These are phyloP conservation scores for Tuber borchii DNA, from an alignment of 495 filamentous ascomycete genomes.

Conservation along the genomic window DNA sequence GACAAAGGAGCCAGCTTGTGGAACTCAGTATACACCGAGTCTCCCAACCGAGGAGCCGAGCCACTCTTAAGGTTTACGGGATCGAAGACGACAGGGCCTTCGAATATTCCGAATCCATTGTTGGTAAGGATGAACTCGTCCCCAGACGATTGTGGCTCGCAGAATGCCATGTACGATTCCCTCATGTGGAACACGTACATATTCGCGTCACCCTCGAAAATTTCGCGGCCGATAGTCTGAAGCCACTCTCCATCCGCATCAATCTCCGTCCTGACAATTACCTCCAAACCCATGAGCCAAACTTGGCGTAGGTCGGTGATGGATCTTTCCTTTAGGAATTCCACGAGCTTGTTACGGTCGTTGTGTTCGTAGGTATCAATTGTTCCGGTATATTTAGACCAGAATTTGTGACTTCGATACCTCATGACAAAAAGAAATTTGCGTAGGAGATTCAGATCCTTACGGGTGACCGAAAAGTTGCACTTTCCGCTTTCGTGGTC, in stretches of 20 bases:
- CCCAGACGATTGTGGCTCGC: constrained; percentile 42
- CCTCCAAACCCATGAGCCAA: too few relatives aligned
- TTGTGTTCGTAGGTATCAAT: constrained; percentile 21
- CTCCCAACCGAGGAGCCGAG: neutral
- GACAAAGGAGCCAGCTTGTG: constrained; percentile 49
- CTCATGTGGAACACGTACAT: constrained; percentile 46
- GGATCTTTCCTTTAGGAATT: too few relatives aligned
- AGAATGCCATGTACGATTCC: constrained; percentile 47
- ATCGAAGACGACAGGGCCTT: constrained; percentile 45
- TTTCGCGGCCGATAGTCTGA: too few relatives aligned
- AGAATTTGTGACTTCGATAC: constrained; percentile 45
- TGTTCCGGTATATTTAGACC: constrained; percentile 43
- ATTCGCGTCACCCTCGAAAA: constrained; percentile 41
- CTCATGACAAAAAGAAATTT: neutral
- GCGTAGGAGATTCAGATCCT: too few relatives aligned
- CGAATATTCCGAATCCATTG: constrained; percentile 32
- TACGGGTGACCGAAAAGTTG: too few relatives aligned
- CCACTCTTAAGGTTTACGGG: constrained; percentile 9
- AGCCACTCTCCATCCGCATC: too few relatives aligned
- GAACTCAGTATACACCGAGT: constrained; percentile 41
- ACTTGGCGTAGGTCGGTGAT: too few relatives aligned
- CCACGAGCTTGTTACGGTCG: too few relatives aligned
- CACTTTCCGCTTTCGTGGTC: too few relatives aligned
- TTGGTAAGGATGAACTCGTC: constrained; percentile 52
- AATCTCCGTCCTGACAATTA: too few relatives aligned